Evolutionary conservation across 805 yeast species (phyloP).

Genomic region (Metschnikowia orientalis): DNA sequence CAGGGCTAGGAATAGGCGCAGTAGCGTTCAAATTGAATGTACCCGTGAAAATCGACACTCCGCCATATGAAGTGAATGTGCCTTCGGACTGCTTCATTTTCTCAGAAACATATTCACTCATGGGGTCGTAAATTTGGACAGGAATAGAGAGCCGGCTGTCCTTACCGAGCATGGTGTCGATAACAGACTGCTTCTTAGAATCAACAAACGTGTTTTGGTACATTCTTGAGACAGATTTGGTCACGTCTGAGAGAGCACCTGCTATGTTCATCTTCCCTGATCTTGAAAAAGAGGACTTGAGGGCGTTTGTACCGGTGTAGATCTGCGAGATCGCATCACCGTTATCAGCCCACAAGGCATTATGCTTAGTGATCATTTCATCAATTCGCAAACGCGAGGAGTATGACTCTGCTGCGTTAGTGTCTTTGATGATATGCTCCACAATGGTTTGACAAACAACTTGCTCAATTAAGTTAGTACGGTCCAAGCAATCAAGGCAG

Average conservation of each 20-base stretch:
- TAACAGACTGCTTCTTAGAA: conserved; percentile 82
- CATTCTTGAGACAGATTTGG: conserved; percentile 91
- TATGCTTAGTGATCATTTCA: conserved; percentile 15
- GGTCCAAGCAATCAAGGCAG: conserved; percentile 90
- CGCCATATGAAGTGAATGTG: conserved; percentile 57
- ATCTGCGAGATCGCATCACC: conserved; percentile 66
- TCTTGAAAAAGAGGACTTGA: conserved; percentile 90
- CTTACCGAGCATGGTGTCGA: conserved; percentile 81
- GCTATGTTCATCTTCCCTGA: conserved; percentile 96
- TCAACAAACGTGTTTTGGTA: conserved; percentile 96
- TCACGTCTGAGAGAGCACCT: conserved; percentile 95
- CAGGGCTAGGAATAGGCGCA: conserved; percentile 41
- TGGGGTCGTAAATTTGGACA: conserved; percentile 82
- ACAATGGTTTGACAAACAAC: conserved; percentile 72
- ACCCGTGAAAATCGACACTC: conserved; percentile 69
- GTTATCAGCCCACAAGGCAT: conserved; percentile 57
- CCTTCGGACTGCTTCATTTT: conserved; percentile 47
- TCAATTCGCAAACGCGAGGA: conserved; percentile 10
- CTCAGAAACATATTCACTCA: conserved; percentile 74
- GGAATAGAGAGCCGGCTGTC: conserved; percentile 59
- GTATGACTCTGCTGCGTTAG: neutral
- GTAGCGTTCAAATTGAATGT: conserved; percentile 87
- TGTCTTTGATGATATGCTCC: conserved; percentile 26
- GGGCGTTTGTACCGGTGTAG: conserved; percentile 68
- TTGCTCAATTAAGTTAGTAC: conserved; percentile 88